These are phyloP conservation scores for Hemerocallis citrina DNA, from an alignment of 106 monocot genomes.

Conservation along the genomic window DNA sequence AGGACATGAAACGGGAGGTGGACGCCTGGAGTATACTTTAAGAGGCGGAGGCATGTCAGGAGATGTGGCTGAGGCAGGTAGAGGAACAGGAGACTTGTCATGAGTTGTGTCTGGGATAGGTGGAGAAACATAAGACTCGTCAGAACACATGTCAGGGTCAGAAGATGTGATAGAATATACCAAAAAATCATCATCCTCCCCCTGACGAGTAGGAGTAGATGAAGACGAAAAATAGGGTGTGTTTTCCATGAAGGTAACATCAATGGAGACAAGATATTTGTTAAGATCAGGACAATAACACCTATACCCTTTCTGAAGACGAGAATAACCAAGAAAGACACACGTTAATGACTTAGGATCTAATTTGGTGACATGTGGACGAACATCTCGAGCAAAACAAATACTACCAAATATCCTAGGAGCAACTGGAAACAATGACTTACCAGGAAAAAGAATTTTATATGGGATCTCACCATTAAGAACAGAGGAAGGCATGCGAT, in stretches of 20 bases:
- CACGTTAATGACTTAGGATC: neutral
- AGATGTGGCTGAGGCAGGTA: neutral
- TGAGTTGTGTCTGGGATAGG: no score
- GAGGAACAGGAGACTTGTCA: no score
- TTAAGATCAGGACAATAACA: neutral
- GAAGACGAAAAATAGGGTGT: neutral
- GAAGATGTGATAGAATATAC: neutral
- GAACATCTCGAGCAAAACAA: slow-evolving; percentile 1
- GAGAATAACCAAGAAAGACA: no score
- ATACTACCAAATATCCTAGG: neutral
- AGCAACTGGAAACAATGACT: neutral
- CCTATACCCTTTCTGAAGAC: no score
- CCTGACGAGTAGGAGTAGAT: no score
- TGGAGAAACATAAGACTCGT: no score
- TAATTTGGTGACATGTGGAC: neutral
- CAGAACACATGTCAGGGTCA: no score
- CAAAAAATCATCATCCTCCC: no score
- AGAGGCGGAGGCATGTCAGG: neutral
- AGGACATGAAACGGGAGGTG: neutral
- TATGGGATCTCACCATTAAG: no score
- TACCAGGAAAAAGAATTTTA: neutral
- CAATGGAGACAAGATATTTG: neutral
- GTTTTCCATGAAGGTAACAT: neutral
- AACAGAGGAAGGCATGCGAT: neutral
- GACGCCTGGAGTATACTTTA: neutral